Base-by-base conservation (phyloP, 345 rosid genomes). In the Sisymbrium altissimum region DNA sequence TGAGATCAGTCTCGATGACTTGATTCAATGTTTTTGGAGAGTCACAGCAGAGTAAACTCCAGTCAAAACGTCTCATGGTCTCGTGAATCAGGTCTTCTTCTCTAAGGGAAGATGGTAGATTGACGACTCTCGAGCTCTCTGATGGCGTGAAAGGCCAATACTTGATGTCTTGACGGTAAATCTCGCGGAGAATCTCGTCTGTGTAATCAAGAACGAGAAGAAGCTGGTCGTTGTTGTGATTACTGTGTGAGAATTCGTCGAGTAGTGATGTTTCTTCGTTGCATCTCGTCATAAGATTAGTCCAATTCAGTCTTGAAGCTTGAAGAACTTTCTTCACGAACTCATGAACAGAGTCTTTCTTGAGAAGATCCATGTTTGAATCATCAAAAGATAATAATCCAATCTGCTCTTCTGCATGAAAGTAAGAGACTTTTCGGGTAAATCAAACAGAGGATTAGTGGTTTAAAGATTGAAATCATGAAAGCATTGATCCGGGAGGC, bases 101-200 rank as follows among this genome's bases (percentile, higher is more conserved):
- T 75, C 27, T 68, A 3, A 70, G 44, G 35, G 64, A 52, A n/a
- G 68, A 9, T 2, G 62, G 77, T 68, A 29, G 64, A 29, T 70
- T 35, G 59, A 45, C 1, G 19, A 68, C 55, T 38, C 66, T 74
- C 9, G 75, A 80, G 45, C 80, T 74, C 27, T 77, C 54, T 9
- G 82, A 62, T 64, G 86, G 70, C 46, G 50, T 13, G 80, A 87
- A 75, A 9, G 86, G 86, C 41, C 81, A 80, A 70, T 58, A 78
- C 76, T 78, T 75, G 11, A 74, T 71, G 66, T 83, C 58, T 66
- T 75, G 66, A 50, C 55, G 66, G 58, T 52, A 57, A 9, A 79
- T 69, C 76, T 85, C 88, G 61, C 75, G 69, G 60, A 92, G 83
- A 45, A 89, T 79, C 79, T 89, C 96, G 48, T 81, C 83, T 0